Percentiles rank a stretch among this genome's conserved stretches.
Conservation (phyloP, 2,329 filamentous ascomycete genomes). For the Elsinoe necatrix region DNA sequence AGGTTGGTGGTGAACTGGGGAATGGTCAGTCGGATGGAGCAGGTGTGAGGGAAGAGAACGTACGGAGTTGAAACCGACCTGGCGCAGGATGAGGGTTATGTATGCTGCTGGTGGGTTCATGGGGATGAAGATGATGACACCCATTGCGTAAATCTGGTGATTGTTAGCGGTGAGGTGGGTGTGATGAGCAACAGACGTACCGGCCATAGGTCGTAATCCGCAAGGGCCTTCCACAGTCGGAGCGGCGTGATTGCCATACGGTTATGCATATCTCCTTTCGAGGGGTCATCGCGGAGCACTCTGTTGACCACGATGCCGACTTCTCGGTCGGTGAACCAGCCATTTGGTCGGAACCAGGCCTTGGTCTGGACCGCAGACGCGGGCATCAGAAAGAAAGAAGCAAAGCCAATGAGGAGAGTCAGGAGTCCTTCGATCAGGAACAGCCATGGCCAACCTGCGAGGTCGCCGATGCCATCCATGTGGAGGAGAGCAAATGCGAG, state of each 20-base stretch:
- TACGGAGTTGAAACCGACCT: slow-evolving; percentile 42
- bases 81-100: slow-evolving; percentile 50
- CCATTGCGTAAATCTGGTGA: slow-evolving; percentile 40
- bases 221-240: slow-evolving; percentile 44
- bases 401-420: slow-evolving; percentile 47
- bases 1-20: slow-evolving; percentile 55
- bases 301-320: slow-evolving; percentile 58
- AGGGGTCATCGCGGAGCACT: slow-evolving; percentile 51
- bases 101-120: slow-evolving; percentile 44
- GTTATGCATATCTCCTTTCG: slow-evolving; percentile 51
- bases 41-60: background rate
- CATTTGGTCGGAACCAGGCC: slow-evolving; percentile 48
- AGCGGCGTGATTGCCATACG: slow-evolving; percentile 46
- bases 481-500: slow-evolving; percentile 49
- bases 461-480: slow-evolving; percentile 43
- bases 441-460: slow-evolving; percentile 48
- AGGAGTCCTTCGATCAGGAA: slow-evolving; percentile 42
- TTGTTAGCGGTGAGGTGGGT: background rate
- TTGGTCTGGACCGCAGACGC: slow-evolving; percentile 56
- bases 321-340: slow-evolving; percentile 60
- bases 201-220: slow-evolving; percentile 51
- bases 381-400: slow-evolving; percentile 53
- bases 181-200: slow-evolving; percentile 16
- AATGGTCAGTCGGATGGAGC: slow-evolving; percentile 15
- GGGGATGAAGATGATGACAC: slow-evolving; percentile 48